phyloP scores from a whole-genome alignment of 1,139 yeast species.

The Nakaseomyces nivariensis region DNA sequence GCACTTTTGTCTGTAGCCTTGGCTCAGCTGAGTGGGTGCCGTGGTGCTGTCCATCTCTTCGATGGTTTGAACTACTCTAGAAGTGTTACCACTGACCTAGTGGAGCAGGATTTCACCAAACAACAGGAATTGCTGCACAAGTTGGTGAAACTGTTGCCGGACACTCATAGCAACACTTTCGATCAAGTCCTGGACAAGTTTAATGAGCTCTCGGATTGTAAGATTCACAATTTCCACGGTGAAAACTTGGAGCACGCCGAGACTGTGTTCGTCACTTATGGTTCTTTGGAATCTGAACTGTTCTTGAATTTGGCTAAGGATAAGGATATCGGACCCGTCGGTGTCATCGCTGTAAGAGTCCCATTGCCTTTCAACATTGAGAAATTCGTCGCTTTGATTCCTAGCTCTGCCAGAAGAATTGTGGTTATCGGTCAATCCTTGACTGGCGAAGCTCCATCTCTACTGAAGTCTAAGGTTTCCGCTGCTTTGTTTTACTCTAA shows the following conservation, averaged over 20 bases:
- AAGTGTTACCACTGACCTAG: slow-evolving; percentile 41
- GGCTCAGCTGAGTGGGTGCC: slow-evolving; percentile 41
- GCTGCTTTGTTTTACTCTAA: slow-evolving; percentile 58
- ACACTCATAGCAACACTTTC: slow-evolving; percentile 40
- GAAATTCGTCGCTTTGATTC: slow-evolving; percentile 50
- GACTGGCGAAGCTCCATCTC: slow-evolving; percentile 32
- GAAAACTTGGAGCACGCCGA: slow-evolving; percentile 50
- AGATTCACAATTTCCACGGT: slow-evolving; percentile 15
- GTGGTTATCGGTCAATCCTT: slow-evolving; percentile 54
- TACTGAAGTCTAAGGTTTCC: slow-evolving; percentile 59
- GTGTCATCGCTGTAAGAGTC: slow-evolving; percentile 62
- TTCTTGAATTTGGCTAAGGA: slow-evolving; percentile 37
- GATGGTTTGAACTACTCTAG: slow-evolving; percentile 69
- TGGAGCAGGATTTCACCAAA: slow-evolving; percentile 24
- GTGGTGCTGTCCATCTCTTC: slow-evolving; percentile 11
- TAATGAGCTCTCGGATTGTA: slow-evolving; percentile 44
- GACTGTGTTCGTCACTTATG: slow-evolving; percentile 68
- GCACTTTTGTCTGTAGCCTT: slow-evolving; percentile 58
- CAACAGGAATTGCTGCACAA: slow-evolving; percentile 16
- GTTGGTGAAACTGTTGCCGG: slow-evolving; percentile 27
- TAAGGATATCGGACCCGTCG: slow-evolving; percentile 37
- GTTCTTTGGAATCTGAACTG: slow-evolving; percentile 55
- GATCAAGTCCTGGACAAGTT: slow-evolving; percentile 50
- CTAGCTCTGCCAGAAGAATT: slow-evolving; percentile 47
- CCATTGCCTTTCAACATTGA: slow-evolving; percentile 67